Percentiles rank a stretch among this genome's conserved stretches.
Conservation (phyloP, 257 asterid genomes). For the Primulina eburnea region DNA sequence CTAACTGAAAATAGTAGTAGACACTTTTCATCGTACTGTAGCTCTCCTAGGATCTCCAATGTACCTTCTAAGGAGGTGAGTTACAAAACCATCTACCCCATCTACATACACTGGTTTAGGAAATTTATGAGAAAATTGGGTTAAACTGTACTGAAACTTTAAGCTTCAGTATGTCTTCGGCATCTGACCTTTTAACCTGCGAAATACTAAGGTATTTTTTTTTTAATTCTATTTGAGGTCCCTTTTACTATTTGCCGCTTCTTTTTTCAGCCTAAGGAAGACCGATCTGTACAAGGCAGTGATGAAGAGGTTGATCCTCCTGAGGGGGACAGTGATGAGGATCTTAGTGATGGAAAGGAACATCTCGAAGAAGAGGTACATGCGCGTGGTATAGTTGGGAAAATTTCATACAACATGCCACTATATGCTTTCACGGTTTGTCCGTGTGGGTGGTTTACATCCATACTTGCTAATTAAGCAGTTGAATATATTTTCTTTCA, state of each 20-base stretch:
- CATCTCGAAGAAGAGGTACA: constrained; percentile 68
- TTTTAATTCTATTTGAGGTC: constrained; percentile 5
- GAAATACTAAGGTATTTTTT: neutral
- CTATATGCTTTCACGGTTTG: neutral
- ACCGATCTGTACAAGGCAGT: constrained; percentile 89
- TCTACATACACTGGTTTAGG: neutral
- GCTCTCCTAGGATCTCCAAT: constrained; percentile 81
- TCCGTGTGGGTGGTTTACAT: neutral
- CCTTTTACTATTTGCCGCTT: constrained; percentile 10
- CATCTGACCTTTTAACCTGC: neutral
- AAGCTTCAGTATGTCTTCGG: neutral
- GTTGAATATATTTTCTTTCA: neutral
- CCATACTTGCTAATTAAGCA: neutral
- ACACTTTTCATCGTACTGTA: constrained; percentile 81
- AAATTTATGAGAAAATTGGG: neutral
- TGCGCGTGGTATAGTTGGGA: neutral
- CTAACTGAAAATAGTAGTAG: constrained; percentile 79
- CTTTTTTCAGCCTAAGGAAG: constrained; percentile 74
- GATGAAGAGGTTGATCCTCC: constrained; percentile 83
- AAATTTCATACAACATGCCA: neutral
- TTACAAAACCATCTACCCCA: neutral
- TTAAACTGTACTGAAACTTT: neutral
- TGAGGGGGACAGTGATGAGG: constrained; percentile 86
- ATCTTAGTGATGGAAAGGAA: constrained; percentile 57
- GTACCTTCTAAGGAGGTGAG: constrained; percentile 89